Conservation (phyloP, 768 basidiomycete species). For the Filobasidium floriforme region DNA sequence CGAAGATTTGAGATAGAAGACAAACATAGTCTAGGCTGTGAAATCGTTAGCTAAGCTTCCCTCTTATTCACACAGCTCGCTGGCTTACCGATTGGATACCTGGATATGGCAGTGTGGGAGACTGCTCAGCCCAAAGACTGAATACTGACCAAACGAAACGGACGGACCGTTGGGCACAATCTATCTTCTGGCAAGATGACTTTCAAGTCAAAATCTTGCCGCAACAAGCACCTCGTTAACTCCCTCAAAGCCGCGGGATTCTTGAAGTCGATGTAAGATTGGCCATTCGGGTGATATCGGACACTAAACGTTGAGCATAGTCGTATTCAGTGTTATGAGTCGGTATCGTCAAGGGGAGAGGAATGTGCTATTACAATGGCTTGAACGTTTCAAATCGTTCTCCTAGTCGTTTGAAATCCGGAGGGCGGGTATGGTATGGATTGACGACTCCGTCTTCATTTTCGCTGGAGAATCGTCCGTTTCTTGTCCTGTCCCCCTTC, state of each 20-base stretch:
- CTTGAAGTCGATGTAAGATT: conserved; percentile 64
- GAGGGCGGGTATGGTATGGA: conserved; percentile 47
- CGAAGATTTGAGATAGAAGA: conserved; percentile 32
- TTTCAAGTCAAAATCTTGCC: conserved; percentile 62
- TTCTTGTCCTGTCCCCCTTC: too few species aligned
- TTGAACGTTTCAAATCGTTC: conserved; percentile 54
- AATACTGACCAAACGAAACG: not conserved
- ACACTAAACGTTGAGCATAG: conserved; percentile 4
- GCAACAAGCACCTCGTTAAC: conserved; percentile 69
- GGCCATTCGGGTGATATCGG: conserved; percentile 16
- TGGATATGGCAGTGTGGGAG: not conserved
- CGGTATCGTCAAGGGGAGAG: not conserved
- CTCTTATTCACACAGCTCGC: not conserved
- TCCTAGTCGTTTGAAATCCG: conserved; percentile 60
- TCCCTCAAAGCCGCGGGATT: conserved; percentile 63
- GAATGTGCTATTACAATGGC: conserved; percentile 49
- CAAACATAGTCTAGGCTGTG: conserved; percentile 75
- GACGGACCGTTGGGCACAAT: conserved; percentile 75
- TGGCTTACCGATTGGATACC: conserved; percentile 36
- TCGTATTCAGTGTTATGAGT: not conserved
- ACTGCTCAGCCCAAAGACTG: not conserved
- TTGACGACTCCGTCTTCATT: conserved; percentile 39
- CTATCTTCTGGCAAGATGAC: conserved; percentile 61
- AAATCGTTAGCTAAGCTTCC: not conserved
- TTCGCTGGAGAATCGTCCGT: not conserved